These are phyloP conservation scores for Acrocalymma vagum DNA, from an alignment of 2,329 filamentous ascomycete genomes.

Conservation along the genomic window DNA sequence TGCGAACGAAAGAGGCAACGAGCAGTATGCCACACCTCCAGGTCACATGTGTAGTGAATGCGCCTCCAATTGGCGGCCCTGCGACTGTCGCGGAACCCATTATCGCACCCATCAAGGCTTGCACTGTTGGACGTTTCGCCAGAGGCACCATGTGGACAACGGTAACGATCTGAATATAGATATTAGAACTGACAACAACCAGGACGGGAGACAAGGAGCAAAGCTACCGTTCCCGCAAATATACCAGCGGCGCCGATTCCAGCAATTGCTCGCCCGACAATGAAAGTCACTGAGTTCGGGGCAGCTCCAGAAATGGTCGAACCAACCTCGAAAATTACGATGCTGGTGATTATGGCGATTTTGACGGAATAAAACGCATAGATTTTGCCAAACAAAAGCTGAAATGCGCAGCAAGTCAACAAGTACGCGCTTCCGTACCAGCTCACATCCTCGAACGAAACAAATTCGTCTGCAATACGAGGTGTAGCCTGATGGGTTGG, in stretches of 20 bases:
- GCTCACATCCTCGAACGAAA: conserved; percentile 36
- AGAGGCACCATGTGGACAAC: not conserved
- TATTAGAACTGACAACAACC: conserved; percentile 3
- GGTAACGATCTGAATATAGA: not conserved
- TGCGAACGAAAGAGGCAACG: no score
- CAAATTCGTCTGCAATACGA: conserved; percentile 27
- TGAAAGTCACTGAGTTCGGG: conserved; percentile 48
- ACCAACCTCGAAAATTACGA: conserved; percentile 55
- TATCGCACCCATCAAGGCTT: not conserved
- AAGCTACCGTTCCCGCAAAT: conserved; percentile 21
- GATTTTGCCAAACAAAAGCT: conserved; percentile 47
- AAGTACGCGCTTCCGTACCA: conserved; percentile 54
- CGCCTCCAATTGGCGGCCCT: conserved; percentile 14
- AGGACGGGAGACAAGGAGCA: not conserved
- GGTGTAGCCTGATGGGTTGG: no score
- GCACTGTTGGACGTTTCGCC: not conserved
- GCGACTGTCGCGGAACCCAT: conserved; percentile 4
- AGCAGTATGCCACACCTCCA: no score
- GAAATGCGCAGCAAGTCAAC: conserved; percentile 15
- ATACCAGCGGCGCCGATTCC: conserved; percentile 56
- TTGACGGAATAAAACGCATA: conserved; percentile 52
- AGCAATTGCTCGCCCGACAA: conserved; percentile 54
- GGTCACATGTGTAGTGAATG: conserved; percentile 4
- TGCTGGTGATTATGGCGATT: conserved; percentile 42
- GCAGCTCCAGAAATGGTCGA: conserved; percentile 50